Percentiles rank a stretch among this genome's conserved stretches.
Evolutionary conservation across 257 asterid species (phyloP).

Genomic region (Penstemon eatonii): DNA sequence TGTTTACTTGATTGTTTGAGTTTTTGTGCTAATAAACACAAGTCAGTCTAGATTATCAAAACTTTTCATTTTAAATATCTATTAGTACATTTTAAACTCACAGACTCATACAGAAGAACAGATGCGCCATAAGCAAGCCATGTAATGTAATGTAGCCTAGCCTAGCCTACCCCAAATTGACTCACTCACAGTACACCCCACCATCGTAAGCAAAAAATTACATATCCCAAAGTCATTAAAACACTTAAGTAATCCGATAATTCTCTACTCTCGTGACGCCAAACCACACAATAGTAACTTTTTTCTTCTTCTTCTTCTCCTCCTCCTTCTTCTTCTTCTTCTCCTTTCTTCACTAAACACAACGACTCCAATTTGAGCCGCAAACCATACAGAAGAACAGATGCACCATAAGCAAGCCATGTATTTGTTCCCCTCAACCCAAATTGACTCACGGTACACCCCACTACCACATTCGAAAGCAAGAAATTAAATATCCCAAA

Average conservation of each 20-base stretch:
- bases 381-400: slow-evolving; percentile 14
- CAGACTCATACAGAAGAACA: slow-evolving; percentile 18
- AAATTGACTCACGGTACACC: slow-evolving; percentile 26
- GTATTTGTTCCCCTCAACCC: slow-evolving; percentile 25
- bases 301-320: too few relatives aligned
- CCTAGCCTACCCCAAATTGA: slow-evolving; percentile 23
- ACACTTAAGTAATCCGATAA: background rate
- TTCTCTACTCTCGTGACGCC: too few relatives aligned
- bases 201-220: slow-evolving; percentile 27
- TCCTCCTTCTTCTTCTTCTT: too few relatives aligned
- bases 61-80: too few relatives aligned
- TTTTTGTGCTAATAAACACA: too few relatives aligned
- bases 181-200: slow-evolving; percentile 28
- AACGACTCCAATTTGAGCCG: slow-evolving; percentile 20
- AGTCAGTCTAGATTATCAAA: too few relatives aligned
- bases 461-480: slow-evolving; percentile 30
- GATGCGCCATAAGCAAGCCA: slow-evolving; percentile 24
- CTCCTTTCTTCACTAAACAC: background rate
- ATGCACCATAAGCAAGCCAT: slow-evolving; percentile 23
- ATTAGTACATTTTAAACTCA: background rate
- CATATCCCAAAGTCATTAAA: slow-evolving; percentile 20
- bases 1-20: too few relatives aligned
- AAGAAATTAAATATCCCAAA: slow-evolving; percentile 26
- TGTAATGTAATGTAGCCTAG: background rate
- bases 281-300: too few relatives aligned